Percentiles rank a stretch among this genome's conserved stretches.
phyloP scores from a whole-genome alignment of 345 rosid genomes.

The Heritiera littoralis region DNA sequence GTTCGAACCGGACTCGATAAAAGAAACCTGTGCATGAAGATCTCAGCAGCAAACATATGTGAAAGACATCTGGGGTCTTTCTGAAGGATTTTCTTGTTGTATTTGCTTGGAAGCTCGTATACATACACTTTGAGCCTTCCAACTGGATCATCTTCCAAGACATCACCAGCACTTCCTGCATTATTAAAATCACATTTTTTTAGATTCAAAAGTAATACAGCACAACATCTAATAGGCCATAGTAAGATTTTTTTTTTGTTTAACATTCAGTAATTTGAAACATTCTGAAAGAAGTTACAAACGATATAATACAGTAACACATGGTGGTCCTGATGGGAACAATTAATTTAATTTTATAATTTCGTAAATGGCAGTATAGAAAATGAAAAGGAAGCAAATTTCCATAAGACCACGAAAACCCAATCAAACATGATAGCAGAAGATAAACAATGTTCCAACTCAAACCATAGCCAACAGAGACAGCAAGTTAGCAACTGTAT shows the following conservation, averaged over 20 bases:
- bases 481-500: background rate
- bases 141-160: constrained; percentile 90
- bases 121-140: constrained; percentile 86
- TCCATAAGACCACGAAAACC: background rate
- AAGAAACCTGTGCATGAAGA: constrained; percentile 88
- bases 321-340: background rate
- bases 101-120: constrained; percentile 92
- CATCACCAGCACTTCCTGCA: constrained; percentile 97
- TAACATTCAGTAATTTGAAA: too few relatives aligned
- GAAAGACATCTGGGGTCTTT: constrained; percentile 93
- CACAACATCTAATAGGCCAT: background rate
- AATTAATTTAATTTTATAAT: too few relatives aligned
- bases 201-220: background rate
- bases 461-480: background rate
- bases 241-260: too few relatives aligned
- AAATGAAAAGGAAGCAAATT: background rate
- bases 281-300: too few relatives aligned
- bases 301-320: too few relatives aligned
- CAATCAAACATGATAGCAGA: background rate
- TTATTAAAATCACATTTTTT: constrained; percentile 14
- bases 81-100: constrained; percentile 87
- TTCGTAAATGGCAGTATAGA: background rate
- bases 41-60: constrained; percentile 98
- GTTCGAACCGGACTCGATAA: constrained; percentile 90
- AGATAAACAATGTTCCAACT: constrained; percentile 9